Evolutionary conservation across 257 asterid species (phyloP), one percentile per base, ranked within the genome.

Genomic region (Anisodus acutangulus): DNA sequence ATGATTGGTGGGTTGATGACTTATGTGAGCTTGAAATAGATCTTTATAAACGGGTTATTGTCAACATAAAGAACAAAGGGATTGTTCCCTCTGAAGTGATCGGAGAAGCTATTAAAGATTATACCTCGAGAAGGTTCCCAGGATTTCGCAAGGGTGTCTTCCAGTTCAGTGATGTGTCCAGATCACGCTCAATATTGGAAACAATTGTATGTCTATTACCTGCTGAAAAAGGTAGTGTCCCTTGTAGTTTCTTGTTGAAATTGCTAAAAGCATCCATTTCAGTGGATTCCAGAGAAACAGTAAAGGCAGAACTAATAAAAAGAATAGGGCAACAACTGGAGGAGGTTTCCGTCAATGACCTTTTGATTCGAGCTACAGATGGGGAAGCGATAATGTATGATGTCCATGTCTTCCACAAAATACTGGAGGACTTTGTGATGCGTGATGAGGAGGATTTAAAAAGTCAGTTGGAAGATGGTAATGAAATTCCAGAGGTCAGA

Each of bases 1-100:
- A 85, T 72, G 98, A 96, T 90, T 96, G 99, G 99, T 96, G 98
- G 98, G 97, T 92, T 15, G 99, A 96, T 89, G 98, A 96, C 86
- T 85, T 94, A 41, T 90, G 88, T 22, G 99, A 96, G 74, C 97
- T 94, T 35, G 98, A 96, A 53, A 88, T 93, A n/a, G 98, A 94
- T 74, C 84, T 94, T 45, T 96, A 88, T 78, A 92, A 90, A 81
- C 89, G 95, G 13, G 93, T 94, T 66, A 90, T 96, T 19, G 55
- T 83, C 43, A 62, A 86, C 17, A 90, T 96, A 11, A 92, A 89
- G 85, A 90, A 82, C 85, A 92, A 90, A 87, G 91, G 91, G 78
- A 82, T 82, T 11, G 79, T 93, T 54, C 88, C 95, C 3, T 85
- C 78, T 13, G 98, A 94, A 86, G 95, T 94, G 85, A 90, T 96